phyloP scores from a whole-genome alignment of 2,329 filamentous ascomycete genomes.

The Cercospora nicotianae region DNA sequence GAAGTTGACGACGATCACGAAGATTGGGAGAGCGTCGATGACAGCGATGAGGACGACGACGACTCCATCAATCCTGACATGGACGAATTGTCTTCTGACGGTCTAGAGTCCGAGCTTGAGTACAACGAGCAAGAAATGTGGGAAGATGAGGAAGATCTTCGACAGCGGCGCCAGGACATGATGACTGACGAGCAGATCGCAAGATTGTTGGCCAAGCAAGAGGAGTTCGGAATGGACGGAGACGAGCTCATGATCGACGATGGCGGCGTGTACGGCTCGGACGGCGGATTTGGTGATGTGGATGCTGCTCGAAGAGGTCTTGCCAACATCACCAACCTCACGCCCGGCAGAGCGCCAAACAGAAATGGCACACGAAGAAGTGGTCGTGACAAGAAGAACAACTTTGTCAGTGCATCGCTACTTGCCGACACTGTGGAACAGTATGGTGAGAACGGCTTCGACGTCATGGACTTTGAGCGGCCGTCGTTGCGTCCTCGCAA shows the following conservation, averaged over 20 bases:
- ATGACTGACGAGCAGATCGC: slow-evolving; percentile 64
- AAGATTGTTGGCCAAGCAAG: slow-evolving; percentile 60
- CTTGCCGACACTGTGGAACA: slow-evolving; percentile 62
- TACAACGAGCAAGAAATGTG: slow-evolving; percentile 38
- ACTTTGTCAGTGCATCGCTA: slow-evolving; percentile 56
- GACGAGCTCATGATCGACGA: slow-evolving; percentile 60
- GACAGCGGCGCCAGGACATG: slow-evolving; percentile 41
- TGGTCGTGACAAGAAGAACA: slow-evolving; percentile 32
- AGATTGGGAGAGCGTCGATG: slow-evolving; percentile 26
- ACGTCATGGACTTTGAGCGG: slow-evolving; percentile 80
- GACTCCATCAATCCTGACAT: slow-evolving; percentile 30
- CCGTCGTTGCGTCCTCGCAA: slow-evolving; percentile 65
- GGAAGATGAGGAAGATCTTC: slow-evolving; percentile 46
- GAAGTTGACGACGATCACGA: slow-evolving; percentile 18
- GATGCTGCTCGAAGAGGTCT: slow-evolving; percentile 36
- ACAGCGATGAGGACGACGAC: slow-evolving; percentile 23
- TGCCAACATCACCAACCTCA: slow-evolving; percentile 31
- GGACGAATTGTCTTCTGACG: slow-evolving; percentile 38
- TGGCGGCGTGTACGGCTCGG: slow-evolving; percentile 33
- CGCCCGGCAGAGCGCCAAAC: slow-evolving; percentile 20
- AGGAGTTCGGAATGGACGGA: slow-evolving; percentile 62
- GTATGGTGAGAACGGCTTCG: slow-evolving; percentile 70
- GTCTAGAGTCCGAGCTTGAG: slow-evolving; percentile 38
- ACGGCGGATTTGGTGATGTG: slow-evolving; percentile 35
- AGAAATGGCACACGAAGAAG: slow-evolving; percentile 27